Evolutionary conservation across 768 basidiomycete genomes (phyloP).

Genomic region (Chalciporus pseudorubinellus): DNA sequence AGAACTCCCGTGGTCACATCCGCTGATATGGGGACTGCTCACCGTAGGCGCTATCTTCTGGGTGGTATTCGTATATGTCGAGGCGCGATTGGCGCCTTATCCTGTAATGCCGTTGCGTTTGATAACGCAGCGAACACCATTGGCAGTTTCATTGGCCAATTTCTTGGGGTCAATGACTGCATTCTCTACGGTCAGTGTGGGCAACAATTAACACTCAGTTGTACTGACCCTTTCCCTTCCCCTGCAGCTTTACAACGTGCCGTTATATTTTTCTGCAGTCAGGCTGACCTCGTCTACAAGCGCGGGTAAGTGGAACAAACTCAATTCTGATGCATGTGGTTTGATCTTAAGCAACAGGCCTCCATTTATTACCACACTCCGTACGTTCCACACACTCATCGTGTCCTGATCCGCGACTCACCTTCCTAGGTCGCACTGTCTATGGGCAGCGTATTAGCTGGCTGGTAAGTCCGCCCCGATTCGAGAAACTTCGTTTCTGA

Average conservation of each 20-base stretch:
- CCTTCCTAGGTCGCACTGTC: slow-evolving; percentile 68
- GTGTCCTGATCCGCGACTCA: slow-evolving; percentile 11
- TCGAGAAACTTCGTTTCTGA: slow-evolving; percentile 5
- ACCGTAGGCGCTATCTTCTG: slow-evolving; percentile 52
- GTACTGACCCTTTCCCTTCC: slow-evolving; percentile 4
- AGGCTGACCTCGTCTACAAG: slow-evolving; percentile 62
- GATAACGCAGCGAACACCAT: slow-evolving; percentile 72
- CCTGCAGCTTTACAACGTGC: slow-evolving; percentile 76
- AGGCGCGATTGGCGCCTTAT: slow-evolving; percentile 72
- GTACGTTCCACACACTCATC: slow-evolving; percentile 40
- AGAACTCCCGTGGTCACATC: slow-evolving; percentile 72
- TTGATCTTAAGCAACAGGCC: slow-evolving; percentile 44
- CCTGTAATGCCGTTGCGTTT: slow-evolving; percentile 90
- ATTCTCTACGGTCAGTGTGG: slow-evolving; percentile 65
- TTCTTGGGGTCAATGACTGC: slow-evolving; percentile 73
- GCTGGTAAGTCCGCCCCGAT: slow-evolving; percentile 54
- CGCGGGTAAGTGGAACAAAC: slow-evolving; percentile 53
- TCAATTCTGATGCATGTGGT: neutral
- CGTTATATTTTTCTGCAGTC: slow-evolving; percentile 87
- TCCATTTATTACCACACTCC: slow-evolving; percentile 89
- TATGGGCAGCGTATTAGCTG: slow-evolving; percentile 81
- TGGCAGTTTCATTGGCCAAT: slow-evolving; percentile 79
- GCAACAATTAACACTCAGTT: neutral
- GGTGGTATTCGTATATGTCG: slow-evolving; percentile 69
- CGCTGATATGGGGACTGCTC: slow-evolving; percentile 68